A percentile compares a stretch with the other conserved stretches of the same genome.
Evolutionary conservation across 2,329 filamentous ascomycete genomes (phyloP).

Genomic region (Ophiostoma australiae): DNA sequence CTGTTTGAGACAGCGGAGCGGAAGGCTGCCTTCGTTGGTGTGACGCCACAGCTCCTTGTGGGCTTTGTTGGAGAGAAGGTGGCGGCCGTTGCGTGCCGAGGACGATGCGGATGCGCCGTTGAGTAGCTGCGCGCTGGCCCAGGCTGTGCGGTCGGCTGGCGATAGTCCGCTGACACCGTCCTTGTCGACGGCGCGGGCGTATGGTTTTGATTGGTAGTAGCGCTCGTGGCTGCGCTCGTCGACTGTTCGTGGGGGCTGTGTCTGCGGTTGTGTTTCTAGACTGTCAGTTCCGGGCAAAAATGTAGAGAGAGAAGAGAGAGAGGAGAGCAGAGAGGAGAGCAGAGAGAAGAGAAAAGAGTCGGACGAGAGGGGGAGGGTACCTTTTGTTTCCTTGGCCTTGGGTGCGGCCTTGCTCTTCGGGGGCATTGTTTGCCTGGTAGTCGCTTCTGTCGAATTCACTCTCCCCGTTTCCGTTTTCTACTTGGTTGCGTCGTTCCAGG

Average conservation of each 20-base stretch:
- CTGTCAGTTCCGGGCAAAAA: slow-evolving; percentile 4
- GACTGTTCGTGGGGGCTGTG: slow-evolving; percentile 41
- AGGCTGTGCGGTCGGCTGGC: slow-evolving; percentile 46
- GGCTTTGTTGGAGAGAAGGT: slow-evolving; percentile 40
- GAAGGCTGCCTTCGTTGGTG: slow-evolving; percentile 49
- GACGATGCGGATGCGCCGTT: slow-evolving; percentile 39
- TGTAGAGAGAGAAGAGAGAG: neutral
- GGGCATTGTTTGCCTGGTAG: slow-evolving; percentile 32
- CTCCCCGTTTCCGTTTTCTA: neutral
- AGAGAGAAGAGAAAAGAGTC: neutral
- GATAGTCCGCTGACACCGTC: slow-evolving; percentile 44
- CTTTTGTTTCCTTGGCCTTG: slow-evolving; percentile 33
- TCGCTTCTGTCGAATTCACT: neutral
- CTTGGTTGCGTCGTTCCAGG: neutral
- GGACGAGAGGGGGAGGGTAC: slow-evolving; percentile 21
- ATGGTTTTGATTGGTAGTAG: slow-evolving; percentile 48
- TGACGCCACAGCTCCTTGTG: slow-evolving; percentile 56
- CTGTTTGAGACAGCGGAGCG: slow-evolving; percentile 41
- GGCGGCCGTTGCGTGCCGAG: slow-evolving; percentile 27
- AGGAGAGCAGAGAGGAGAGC: neutral
- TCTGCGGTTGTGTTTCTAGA: slow-evolving; percentile 29
- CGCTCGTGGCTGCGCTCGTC: slow-evolving; percentile 45
- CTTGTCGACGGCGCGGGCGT: slow-evolving; percentile 43
- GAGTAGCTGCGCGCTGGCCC: slow-evolving; percentile 45
- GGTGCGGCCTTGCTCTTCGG: slow-evolving; percentile 33